Base-by-base conservation (phyloP, 1,284 basidiomycete genomes). In the Tilletia indica region DNA sequence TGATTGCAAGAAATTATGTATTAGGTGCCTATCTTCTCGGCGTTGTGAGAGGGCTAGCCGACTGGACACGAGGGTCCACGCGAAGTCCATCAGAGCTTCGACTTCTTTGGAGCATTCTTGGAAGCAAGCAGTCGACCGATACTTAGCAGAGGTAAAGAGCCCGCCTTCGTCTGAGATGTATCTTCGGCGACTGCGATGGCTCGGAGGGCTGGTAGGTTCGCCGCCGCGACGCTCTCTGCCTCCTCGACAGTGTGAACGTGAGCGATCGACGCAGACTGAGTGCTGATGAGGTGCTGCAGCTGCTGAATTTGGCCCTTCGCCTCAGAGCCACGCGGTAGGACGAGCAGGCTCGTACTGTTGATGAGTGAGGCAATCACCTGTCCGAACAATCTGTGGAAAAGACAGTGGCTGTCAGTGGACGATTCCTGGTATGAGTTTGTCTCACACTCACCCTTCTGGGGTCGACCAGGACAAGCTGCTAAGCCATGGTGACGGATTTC, bases 371-470 rank as follows among this genome's bases (percentile, higher is more conserved):
- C 36, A 14, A 64, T 4, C 6, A 64, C 31, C 12, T 64, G 61
- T 11, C 61, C 61, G 61, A 64, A 64, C 11, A 64, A 39, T 36
- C 61, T 64, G 61, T 39, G n/a, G n/a, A 3, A 38, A 21, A 3
- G 12, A 16, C 16, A 16, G 42, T 4, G 0, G 19, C 5, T 25
- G 36, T 64, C 3, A 64, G 34, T 4, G 6, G 39, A 6, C 36
- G 34, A 38, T 36, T 25, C 16, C 3, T 38, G 3, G 0, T 1
- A 3, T 8, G 4, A 19, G 36, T 39, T 19, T 6, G 16, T 14
- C 12, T 19, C 34, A 64, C 34, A 64, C 61, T 64, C 34, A 64
- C 61, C 61, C 61, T 39, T 39, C 61, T 36, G 61, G 36, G 5
- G 61, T 4, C 19, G 61, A 38, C 61, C 61, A 64, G 36, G 61